Base-by-base conservation (phyloP, 2,329 filamentous ascomycete species). In the Colletotrichum zoysiae region DNA sequence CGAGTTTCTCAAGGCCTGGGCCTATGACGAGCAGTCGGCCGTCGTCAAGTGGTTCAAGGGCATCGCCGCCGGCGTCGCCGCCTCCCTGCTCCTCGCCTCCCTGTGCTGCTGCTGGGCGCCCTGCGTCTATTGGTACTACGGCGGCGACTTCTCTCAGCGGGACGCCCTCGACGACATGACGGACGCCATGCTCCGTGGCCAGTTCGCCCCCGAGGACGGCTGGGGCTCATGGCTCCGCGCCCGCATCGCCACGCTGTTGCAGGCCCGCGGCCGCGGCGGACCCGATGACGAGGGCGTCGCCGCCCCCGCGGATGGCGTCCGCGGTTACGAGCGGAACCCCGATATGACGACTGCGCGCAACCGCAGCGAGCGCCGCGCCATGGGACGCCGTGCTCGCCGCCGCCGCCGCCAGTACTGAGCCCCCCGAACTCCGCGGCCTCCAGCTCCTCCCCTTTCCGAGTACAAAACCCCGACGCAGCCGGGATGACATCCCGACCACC, bases 101-200 rank as follows among this genome's bases (percentile, higher is more conserved):
- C n/a, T 73, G 44, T 66, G 50, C 38, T 76, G 74, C 66, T 76
- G 73, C 74, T 76, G 74, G 74, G 35, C 51, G 5, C 62, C 68
- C 20, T 75, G 69, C 64, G 18, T 74, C 3, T 73, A 65, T 38
- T 69, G 69, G 3, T 73, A 65, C 38, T 69, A 72, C 67, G 46
- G 38, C 46, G 57, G 67, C 57, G 42, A 67, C 35, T 50, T 68
- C 51, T 50, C 53, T n/a, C 23, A 42, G 12, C 56, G 23, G 12
- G 42, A 62, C 57, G 40, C 14, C 18, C 53, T 65, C 40, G 38
- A 38, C 64, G 26, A 58, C 51, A 20, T 46, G 16, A 53, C 30
- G 9, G 26, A 50, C 40, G 57, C 40, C 64, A 16, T 71, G 20
- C 42, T 44, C 30, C 50, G n/a, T 51, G 57, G 64, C 26, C 46